phyloP scores from a whole-genome alignment of 768 basidiomycete genomes.

The Amanita fuliginea region DNA sequence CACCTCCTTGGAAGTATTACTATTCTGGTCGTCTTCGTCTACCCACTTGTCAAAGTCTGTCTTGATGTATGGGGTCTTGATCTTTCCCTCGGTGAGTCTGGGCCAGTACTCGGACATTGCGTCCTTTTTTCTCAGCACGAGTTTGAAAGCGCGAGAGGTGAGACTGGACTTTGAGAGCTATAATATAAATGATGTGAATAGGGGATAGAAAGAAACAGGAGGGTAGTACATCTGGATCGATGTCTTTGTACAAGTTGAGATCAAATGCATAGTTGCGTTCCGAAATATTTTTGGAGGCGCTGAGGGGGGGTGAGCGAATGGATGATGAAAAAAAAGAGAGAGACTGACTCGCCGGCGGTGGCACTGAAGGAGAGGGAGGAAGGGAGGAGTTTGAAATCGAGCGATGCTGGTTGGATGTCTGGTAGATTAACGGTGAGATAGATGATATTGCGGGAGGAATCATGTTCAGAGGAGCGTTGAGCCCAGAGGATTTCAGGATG shows the following conservation, averaged over 20 bases:
- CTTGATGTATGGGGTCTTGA: slow-evolving; percentile 75
- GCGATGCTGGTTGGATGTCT: slow-evolving; percentile 47
- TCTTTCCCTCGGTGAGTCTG: slow-evolving; percentile 81
- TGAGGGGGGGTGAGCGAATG: slow-evolving; percentile 13
- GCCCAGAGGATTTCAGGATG: slow-evolving; percentile 96
- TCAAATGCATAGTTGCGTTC: slow-evolving; percentile 65
- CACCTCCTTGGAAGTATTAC: slow-evolving; percentile 22
- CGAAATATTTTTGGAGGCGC: slow-evolving; percentile 28
- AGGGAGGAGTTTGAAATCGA: slow-evolving; percentile 53
- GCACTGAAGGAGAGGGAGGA: slow-evolving; percentile 57
- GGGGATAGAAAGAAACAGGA: neutral
- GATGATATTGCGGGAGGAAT: slow-evolving; percentile 65
- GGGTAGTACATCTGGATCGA: slow-evolving; percentile 57
- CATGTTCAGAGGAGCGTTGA: slow-evolving; percentile 63
- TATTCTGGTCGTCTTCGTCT: slow-evolving; percentile 95
- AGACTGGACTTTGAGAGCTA: slow-evolving; percentile 22
- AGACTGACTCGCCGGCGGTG: slow-evolving; percentile 42
- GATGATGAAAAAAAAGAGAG: neutral
- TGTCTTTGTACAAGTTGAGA: slow-evolving; percentile 65
- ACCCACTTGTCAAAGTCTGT: slow-evolving; percentile 95
- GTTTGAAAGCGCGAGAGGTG: slow-evolving; percentile 53
- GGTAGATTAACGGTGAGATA: slow-evolving; percentile 80
- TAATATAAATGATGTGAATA: neutral
- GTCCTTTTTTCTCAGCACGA: slow-evolving; percentile 77
- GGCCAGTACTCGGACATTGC: slow-evolving; percentile 79